Evolutionary conservation across 768 basidiomycete genomes (phyloP).

Genomic region (Exidia glandulosa): DNA sequence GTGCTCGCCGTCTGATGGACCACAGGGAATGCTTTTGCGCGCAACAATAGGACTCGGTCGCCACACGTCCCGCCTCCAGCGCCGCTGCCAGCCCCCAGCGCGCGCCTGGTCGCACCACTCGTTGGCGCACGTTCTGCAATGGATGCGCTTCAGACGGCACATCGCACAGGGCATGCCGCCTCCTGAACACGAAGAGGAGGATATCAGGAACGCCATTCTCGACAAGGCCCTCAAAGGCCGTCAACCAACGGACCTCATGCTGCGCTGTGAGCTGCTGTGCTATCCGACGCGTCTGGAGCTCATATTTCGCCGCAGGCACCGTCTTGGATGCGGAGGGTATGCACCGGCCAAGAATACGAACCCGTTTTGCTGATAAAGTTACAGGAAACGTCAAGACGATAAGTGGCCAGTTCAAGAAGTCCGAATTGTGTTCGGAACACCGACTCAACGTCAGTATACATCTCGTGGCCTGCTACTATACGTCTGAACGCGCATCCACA

Average conservation of each 20-base stretch:
- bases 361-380: slow-evolving; percentile 4
- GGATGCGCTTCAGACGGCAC: neutral
- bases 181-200: slow-evolving; percentile 43
- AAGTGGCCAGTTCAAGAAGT: slow-evolving; percentile 82
- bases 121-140: neutral
- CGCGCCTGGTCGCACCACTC: neutral
- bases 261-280: slow-evolving; percentile 59
- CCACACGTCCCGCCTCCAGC: neutral
- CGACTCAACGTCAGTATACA: slow-evolving; percentile 66
- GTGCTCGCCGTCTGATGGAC: neutral
- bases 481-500: slow-evolving; percentile 19
- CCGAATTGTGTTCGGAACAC: slow-evolving; percentile 80
- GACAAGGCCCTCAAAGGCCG: slow-evolving; percentile 82
- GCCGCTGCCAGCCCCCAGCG: neutral
- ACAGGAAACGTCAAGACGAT: slow-evolving; percentile 78
- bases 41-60: neutral
- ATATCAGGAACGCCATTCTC: slow-evolving; percentile 58
- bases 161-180: neutral
- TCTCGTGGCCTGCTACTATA: slow-evolving; percentile 6
- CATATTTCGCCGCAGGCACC: slow-evolving; percentile 46
- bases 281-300: slow-evolving; percentile 12
- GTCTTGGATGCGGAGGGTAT: slow-evolving; percentile 75
- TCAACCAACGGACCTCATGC: slow-evolving; percentile 80
- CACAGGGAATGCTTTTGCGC: neutral
- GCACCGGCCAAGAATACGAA: slow-evolving; percentile 8